A percentile compares a stretch with the other conserved stretches of the same genome.
Evolutionary conservation across 225 moss, liverwort and hornwort genomes (phyloP).

Genomic region (Thuidium tamariscinum): DNA sequence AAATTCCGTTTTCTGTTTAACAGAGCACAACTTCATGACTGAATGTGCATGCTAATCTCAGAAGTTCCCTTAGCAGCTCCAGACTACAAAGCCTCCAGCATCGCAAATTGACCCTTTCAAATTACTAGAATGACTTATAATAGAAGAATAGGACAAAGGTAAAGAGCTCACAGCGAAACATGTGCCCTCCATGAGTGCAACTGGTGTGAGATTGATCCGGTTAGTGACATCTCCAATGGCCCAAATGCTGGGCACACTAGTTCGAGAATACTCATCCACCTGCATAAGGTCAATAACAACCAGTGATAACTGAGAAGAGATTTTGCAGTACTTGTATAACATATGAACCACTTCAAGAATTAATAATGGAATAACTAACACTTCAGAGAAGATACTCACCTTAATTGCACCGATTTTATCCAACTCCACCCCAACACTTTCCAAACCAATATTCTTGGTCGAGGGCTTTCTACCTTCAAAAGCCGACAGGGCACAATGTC

Average conservation of each 20-base stretch:
- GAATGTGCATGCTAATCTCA: background rate
- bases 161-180: conserved; percentile 57
- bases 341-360: background rate
- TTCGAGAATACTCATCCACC: conserved; percentile 87
- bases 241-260: conserved; percentile 68
- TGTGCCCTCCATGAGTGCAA: conserved; percentile 95
- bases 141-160: background rate
- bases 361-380: background rate
- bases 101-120: background rate
- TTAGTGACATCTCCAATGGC: conserved; percentile 92
- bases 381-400: conserved; percentile 10
- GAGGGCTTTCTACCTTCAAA: conserved; percentile 64
- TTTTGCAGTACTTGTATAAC: background rate
- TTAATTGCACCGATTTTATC: conserved; percentile 52
- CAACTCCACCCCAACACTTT: conserved; percentile 68
- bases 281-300: conserved; percentile 5
- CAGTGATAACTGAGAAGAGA: background rate
- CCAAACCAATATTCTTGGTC: conserved; percentile 55
- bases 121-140: background rate
- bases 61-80: background rate
- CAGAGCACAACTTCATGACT: background rate
- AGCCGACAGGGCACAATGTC: background rate
- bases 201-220: conserved; percentile 78
- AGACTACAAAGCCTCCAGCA: background rate
- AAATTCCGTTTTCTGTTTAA: conserved; percentile 74